Evolutionary conservation across 1,139 yeast genomes (phyloP), one percentile per base, ranked within the genome.

Genomic region (Saccharomyces pastorianus): DNA sequence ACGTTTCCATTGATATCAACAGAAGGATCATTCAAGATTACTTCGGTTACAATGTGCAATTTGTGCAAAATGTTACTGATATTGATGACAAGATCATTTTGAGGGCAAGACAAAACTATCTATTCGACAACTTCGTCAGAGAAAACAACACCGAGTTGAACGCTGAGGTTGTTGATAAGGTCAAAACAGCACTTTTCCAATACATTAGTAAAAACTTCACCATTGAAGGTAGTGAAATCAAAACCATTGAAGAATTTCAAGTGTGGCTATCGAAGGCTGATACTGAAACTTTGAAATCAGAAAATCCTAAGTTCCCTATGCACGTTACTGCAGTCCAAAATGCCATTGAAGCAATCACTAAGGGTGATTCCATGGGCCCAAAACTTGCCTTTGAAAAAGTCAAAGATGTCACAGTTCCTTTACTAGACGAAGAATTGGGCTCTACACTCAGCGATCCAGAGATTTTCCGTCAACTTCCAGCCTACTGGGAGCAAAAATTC

Each of bases 61-160:
- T 90, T 71, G 90, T 95, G 52, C 99, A 95, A 73, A 93, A 93
- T 66, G 97, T 93, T 57, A 93, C 99, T 20, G 99, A 93, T 71
- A 90, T 93, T 57, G 99, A 93, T 70, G 99, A 93, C 71, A 93
- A 93, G 73, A 93, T 93, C 72, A 93, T 93, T 64, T 75, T 93
- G 48, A 86, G 96, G 55, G 98, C 97, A 7, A 84, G 99, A 69
- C 98, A 93, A 67, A 84, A 82, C 63, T 84, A 85, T 68, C 74
- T 93, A 49, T 91, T 86, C 66, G 86, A 86, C 49, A 74, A 84
- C 58, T 80, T 80, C 61, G 65, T 73, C 8, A 64, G 66, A 34
- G 68, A 71, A 32, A 38, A 64, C 20, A 56, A 58, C 14, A 11
- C 49, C 6, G 62, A 47, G n/a, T 47, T 61, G 47, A 61, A 55